Base-by-base conservation (phyloP, 176 grass and related monocot species). In the Carex scoparia region DNA sequence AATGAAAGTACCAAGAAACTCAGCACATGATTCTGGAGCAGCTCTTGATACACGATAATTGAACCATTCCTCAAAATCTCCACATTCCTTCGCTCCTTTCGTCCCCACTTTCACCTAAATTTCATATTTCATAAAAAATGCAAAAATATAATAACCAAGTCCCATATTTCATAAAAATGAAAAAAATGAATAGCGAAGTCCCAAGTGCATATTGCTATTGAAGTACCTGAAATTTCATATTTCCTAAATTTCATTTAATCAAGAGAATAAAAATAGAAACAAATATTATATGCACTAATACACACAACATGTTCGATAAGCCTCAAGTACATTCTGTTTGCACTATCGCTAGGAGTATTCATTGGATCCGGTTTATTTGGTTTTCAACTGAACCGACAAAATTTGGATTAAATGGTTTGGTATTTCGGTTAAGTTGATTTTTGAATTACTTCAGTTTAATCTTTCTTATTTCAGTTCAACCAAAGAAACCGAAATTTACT, bases 31-130 rank as follows among this genome's bases (percentile, higher is more conserved):
- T 69, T 98, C 86, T 12, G 96, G 93, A 71, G 96, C 90, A 64
- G 91, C 89, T 87, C 96, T 91, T 0, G 91, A 86, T 69, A 95
- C 85, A 5, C 96, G 96, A 65, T 98, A 98, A 84, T 98, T 98
- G 85, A 98, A 98, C 96, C 96, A 98, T 86, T 98, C 96, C 81
- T 95, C 96, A 63, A 93, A 98, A 62, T 98, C 96, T 48, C 93
- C 96, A 86, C 89, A 98, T 87, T 98, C 93, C 85, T 95, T 83
- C 1, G 96, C 93, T 76, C 96, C 96, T 7, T 48, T 30, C 28
- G 87, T 94, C 46, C 88, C 85, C 7, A 95, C 65, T 85, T 98
- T 95, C 37, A 98, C 89, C 93, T 97, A 85, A 88, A 65, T 32
- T 15, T 32, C 6, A 35, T 27, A 78, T 67, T 58, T 68, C 40